Evolutionary conservation across 768 basidiomycete genomes (phyloP), one percentile per base, ranked within the genome.

Genomic region (Kondoa subrosea): DNA sequence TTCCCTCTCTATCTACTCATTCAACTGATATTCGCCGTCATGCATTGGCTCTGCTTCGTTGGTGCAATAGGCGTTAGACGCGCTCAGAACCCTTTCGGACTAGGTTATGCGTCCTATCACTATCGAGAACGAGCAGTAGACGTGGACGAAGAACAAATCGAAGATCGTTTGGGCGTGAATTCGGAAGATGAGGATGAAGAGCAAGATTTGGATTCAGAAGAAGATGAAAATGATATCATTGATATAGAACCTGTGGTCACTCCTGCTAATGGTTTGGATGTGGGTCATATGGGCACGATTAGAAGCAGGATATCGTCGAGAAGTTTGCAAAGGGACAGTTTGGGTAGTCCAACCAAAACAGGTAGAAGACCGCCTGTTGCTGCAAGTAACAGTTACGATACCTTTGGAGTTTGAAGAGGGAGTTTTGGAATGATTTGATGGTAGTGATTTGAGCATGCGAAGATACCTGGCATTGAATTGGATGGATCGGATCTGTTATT

Each of bases 21-120:
- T 3, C 15, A 63, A 27, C 30, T 63, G 26, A 16, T 32, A 12
- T 63, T 63, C 30, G n/a, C 3, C 61, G 12, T 63, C 3, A 12
- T 31, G 27, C 61, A 63, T 32, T 63, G 61, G 61, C 61, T 63
- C 26, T 17, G 29, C n/a, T 63, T 63, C 61, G 61, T 63, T 12
- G 17, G 30, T 8, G 15, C 34, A 31, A 33, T 63, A 12, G 61
- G 61, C 29, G 29, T 63, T 33, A 21, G 29, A 15, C 61, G 61
- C 12, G 29, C 16, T 3, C 61, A 33, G 8, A 63, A 63, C 61
- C 61, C 61, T 3, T 63, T 29, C 30, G 61, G 61, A 3, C 27
- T 63, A 33, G 61, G 61, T 3, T 16, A 63, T 32, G 16, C 61
- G 17, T 31, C 29, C 61, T 33, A 63, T 27, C 16, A 16, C 29